phyloP scores from a whole-genome alignment of 306 rosid genomes.

The Rosa chinensis region DNA sequence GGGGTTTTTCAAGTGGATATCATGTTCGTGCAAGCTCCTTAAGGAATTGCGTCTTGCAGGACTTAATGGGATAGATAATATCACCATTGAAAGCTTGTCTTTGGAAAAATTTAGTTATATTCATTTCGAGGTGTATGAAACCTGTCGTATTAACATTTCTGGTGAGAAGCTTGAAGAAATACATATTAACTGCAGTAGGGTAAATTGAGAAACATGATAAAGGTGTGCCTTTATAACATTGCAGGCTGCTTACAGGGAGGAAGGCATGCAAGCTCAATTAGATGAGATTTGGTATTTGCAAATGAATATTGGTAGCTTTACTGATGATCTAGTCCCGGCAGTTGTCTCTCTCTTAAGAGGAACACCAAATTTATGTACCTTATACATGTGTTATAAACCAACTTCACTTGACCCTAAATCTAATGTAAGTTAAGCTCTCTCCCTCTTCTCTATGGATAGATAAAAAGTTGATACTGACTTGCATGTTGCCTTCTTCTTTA shows the following conservation, averaged over 20 bases:
- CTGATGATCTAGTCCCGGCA: background rate
- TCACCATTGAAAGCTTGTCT: background rate
- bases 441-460: background rate
- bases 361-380: background rate
- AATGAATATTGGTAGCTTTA: background rate
- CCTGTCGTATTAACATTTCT: background rate
- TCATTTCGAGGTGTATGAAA: background rate
- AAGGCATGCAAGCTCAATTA: background rate
- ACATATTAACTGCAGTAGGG: background rate
- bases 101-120: background rate
- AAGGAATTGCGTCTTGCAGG: background rate
- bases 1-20: background rate
- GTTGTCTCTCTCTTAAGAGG: constrained; percentile 7
- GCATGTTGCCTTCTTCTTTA: background rate
- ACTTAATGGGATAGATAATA: background rate
- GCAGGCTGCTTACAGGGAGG: background rate
- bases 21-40: background rate
- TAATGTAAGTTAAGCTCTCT: background rate
- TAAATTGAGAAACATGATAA: background rate
- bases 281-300: background rate
- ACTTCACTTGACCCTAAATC: background rate
- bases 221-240: background rate
- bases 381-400: background rate
- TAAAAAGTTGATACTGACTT: background rate
- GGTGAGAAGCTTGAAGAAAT: background rate